phyloP scores from a whole-genome alignment of 768 basidiomycete species.

The Tephrocybe sp. region DNA sequence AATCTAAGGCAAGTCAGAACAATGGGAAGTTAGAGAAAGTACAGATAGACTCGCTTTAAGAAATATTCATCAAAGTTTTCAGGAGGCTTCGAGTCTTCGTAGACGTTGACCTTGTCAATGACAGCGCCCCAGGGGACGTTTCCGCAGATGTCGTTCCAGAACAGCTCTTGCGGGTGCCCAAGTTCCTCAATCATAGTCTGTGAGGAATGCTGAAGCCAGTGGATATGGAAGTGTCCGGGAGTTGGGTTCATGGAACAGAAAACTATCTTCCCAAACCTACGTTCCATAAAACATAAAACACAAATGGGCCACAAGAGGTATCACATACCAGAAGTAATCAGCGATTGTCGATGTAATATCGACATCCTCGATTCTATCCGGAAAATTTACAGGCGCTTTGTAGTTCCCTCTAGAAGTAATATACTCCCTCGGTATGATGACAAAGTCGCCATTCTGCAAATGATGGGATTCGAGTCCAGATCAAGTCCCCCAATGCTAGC shows the following conservation, averaged over 20 bases:
- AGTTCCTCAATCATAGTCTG: constrained; percentile 63
- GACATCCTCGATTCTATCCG: constrained; percentile 31
- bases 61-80: constrained; percentile 46
- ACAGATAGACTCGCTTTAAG: constrained; percentile 45
- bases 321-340: constrained; percentile 63
- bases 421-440: constrained; percentile 43
- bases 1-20: constrained; percentile 40
- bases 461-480: too few relatives aligned
- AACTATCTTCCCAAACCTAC: constrained; percentile 70
- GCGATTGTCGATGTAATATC: constrained; percentile 41
- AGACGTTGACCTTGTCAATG: constrained; percentile 48
- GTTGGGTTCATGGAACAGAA: constrained; percentile 41
- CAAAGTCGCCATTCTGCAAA: constrained; percentile 61
- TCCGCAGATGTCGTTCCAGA: constrained; percentile 57
- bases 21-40: neutral
- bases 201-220: constrained; percentile 74
- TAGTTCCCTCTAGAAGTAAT: constrained; percentile 23
- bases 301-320: neutral
- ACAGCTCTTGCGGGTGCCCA: constrained; percentile 64
- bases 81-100: constrained; percentile 28
- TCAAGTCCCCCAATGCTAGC: too few relatives aligned
- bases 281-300: neutral
- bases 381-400: constrained; percentile 31
- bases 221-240: constrained; percentile 54
- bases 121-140: constrained; percentile 37